Percentiles rank a stretch among this genome's conserved stretches.
phyloP scores from a whole-genome alignment of 768 basidiomycete genomes.

The Amanita inopinata region DNA sequence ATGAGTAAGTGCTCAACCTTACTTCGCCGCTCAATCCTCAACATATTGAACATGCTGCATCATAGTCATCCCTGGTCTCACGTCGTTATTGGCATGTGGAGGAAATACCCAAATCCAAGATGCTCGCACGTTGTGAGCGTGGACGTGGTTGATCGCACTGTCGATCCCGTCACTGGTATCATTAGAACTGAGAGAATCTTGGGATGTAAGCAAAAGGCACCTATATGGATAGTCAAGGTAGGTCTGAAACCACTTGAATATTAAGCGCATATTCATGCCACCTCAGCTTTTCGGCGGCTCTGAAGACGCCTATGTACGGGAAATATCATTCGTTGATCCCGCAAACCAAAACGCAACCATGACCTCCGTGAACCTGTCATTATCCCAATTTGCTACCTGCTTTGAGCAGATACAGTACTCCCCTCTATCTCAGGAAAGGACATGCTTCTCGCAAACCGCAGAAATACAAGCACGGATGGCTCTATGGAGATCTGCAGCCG shows the following conservation, averaged over 20 bases:
- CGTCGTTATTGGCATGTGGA: constrained; percentile 89
- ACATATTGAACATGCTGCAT: constrained; percentile 12
- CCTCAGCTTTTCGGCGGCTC: constrained; percentile 89
- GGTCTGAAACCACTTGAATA: no score
- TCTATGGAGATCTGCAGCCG: constrained; percentile 73
- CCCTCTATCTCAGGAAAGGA: constrained; percentile 54
- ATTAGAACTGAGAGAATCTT: constrained; percentile 86
- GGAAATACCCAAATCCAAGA: constrained; percentile 92
- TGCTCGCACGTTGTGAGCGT: constrained; percentile 83
- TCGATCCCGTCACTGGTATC: constrained; percentile 78
- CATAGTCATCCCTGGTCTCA: constrained; percentile 82
- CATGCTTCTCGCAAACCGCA: constrained; percentile 81
- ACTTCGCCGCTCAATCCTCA: constrained; percentile 7
- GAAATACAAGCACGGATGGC: constrained; percentile 79
- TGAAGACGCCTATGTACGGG: constrained; percentile 90
- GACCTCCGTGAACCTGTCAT: constrained; percentile 86
- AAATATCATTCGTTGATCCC: constrained; percentile 91
- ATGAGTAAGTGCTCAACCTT: constrained; percentile 53
- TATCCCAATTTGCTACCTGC: constrained; percentile 92
- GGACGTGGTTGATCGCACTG: constrained; percentile 77
- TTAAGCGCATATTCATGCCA: constrained; percentile 13
- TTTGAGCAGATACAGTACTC: constrained; percentile 84
- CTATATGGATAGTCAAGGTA: constrained; percentile 89
- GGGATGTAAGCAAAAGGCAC: constrained; percentile 89
- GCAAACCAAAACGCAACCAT: constrained; percentile 70